Percentiles rank a stretch among this genome's conserved stretches.
These are phyloP conservation scores for Brettanomyces naardenensis DNA, from an alignment of 805 yeast species.

Conservation along the genomic window DNA sequence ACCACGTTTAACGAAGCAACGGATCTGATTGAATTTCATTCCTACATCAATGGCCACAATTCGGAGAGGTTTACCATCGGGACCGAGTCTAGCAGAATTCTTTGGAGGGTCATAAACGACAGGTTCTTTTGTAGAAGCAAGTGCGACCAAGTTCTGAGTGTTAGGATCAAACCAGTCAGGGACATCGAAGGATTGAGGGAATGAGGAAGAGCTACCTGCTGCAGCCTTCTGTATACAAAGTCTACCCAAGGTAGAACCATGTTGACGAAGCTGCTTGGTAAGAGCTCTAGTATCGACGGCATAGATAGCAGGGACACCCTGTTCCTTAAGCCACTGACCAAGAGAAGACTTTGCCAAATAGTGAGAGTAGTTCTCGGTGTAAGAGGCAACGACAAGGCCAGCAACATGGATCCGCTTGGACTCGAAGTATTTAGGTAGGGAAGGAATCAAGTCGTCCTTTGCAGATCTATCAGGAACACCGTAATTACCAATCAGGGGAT, in stretches of 20 bases:
- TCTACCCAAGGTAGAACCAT: conserved; percentile 92
- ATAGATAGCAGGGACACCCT: conserved; percentile 91
- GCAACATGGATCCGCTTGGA: conserved; percentile 89
- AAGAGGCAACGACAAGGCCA: conserved; percentile 93
- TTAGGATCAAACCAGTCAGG: conserved; percentile 96
- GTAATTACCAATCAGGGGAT: conserved; percentile 95
- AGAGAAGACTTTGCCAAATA: conserved; percentile 87
- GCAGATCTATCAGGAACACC: conserved; percentile 92
- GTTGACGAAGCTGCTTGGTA: conserved; percentile 86
- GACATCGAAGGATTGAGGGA: conserved; percentile 43
- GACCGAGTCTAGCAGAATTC: conserved; percentile 40
- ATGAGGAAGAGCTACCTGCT: too few relatives aligned
- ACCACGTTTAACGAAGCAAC: conserved; percentile 94
- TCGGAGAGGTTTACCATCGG: conserved; percentile 71
- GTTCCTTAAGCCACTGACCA: conserved; percentile 87
- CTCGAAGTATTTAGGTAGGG: conserved; percentile 88
- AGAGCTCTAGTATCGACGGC: conserved; percentile 96
- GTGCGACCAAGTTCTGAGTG: conserved; percentile 81
- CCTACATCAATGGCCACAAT: conserved; percentile 94
- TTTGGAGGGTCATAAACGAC: conserved; percentile 66
- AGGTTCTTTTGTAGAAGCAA: conserved; percentile 76
- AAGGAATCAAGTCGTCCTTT: conserved; percentile 65
- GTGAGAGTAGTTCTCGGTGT: conserved; percentile 94
- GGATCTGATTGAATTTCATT: conserved; percentile 94
- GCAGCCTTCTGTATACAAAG: conserved; percentile 48